A percentile compares a stretch with the other conserved stretches of the same genome.
These are phyloP conservation scores for Aspergillus indologenus DNA, from an alignment of 495 filamentous ascomycete genomes.

Conservation along the genomic window DNA sequence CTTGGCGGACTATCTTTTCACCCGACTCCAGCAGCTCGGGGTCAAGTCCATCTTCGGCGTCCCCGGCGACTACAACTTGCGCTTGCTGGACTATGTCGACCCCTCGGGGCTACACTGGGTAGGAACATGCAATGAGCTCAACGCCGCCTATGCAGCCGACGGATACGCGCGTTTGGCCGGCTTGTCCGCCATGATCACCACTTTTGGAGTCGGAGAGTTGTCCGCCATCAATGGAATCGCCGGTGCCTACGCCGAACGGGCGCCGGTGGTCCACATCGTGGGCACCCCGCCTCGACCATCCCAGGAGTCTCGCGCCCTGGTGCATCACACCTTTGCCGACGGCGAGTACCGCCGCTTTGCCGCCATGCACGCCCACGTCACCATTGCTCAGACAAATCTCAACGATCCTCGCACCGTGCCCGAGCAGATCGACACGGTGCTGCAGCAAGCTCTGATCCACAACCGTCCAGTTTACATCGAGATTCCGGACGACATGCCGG, in stretches of 20 bases:
- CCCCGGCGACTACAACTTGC: slow-evolving; percentile 75
- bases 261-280: slow-evolving; percentile 80
- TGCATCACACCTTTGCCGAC: slow-evolving; percentile 48
- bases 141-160: slow-evolving; percentile 81
- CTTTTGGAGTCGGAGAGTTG: slow-evolving; percentile 78
- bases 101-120: slow-evolving; percentile 68
- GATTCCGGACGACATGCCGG: slow-evolving; percentile 43
- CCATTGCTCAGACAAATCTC: slow-evolving; percentile 38
- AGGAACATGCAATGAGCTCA: slow-evolving; percentile 78
- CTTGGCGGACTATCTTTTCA: slow-evolving; percentile 61
- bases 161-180: slow-evolving; percentile 75
- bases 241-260: slow-evolving; percentile 69
- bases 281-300: slow-evolving; percentile 44
- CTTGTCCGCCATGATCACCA: slow-evolving; percentile 69
- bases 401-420: slow-evolving; percentile 33
- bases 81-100: slow-evolving; percentile 63
- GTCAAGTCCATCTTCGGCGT: slow-evolving; percentile 65
- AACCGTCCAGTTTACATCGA: slow-evolving; percentile 45
- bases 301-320: slow-evolving; percentile 29
- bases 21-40: slow-evolving; percentile 64
- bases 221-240: slow-evolving; percentile 72
- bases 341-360: slow-evolving; percentile 40
- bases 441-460: slow-evolving; percentile 37
- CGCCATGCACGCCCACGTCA: slow-evolving; percentile 37
- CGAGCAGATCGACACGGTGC: slow-evolving; percentile 36